These are phyloP conservation scores for Ceratocystis destructans DNA, from an alignment of 2,329 filamentous ascomycete species.

Conservation along the genomic window DNA sequence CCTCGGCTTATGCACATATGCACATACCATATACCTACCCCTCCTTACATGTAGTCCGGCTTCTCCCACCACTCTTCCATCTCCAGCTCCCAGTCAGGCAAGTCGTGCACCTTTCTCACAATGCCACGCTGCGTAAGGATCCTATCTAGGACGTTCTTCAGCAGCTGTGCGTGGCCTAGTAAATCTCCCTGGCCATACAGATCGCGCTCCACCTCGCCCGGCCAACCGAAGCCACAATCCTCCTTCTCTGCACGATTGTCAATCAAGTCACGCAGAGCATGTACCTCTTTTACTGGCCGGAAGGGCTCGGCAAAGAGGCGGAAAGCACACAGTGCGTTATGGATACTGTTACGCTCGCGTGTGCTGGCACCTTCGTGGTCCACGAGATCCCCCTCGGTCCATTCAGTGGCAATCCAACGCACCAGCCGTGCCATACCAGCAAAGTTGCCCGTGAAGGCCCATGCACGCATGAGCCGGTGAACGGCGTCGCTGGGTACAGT, in stretches of 20 bases:
- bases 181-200: conserved; percentile 23
- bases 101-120: background rate
- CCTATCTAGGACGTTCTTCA: conserved; percentile 9
- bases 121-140: conserved; percentile 8
- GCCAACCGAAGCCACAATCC: conserved; percentile 28
- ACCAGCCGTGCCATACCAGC: conserved; percentile 43
- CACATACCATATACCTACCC: no score
- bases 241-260: conserved; percentile 22
- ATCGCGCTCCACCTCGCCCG: conserved; percentile 27
- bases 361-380: background rate
- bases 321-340: conserved; percentile 33
- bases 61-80: conserved; percentile 11
- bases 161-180: conserved; percentile 13
- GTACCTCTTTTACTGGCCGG: conserved; percentile 26
- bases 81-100: conserved; percentile 1
- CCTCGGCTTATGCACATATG: no score
- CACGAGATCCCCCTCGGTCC: conserved; percentile 27
- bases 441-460: conserved; percentile 48
- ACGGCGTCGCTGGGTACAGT: conserved; percentile 9
- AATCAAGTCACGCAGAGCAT: conserved; percentile 24
- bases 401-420: conserved; percentile 43
- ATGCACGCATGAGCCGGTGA: conserved; percentile 35
- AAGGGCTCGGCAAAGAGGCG: conserved; percentile 34
- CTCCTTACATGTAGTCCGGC: background rate
- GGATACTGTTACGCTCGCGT: conserved; percentile 27